Evolutionary conservation across 768 basidiomycete species (phyloP).

Genomic region (Tremella mesenterica): DNA sequence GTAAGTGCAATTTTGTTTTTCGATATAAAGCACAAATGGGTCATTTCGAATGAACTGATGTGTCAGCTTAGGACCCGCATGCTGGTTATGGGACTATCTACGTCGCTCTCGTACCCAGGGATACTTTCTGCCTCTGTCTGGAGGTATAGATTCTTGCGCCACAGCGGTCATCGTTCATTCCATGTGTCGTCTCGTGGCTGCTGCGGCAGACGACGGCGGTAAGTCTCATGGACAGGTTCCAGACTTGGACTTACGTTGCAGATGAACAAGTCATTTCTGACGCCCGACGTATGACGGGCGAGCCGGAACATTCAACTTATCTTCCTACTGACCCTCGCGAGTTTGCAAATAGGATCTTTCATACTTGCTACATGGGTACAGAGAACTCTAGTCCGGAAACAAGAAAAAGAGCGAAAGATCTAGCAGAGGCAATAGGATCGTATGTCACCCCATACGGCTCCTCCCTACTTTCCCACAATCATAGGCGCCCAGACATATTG

Average conservation of each 20-base stretch:
- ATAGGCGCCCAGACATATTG: neutral
- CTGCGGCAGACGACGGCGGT: conserved; percentile 69
- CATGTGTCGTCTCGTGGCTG: conserved; percentile 84
- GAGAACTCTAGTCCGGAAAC: conserved; percentile 89
- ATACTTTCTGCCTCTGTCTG: conserved; percentile 89
- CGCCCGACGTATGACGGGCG: conserved; percentile 79
- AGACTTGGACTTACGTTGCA: conserved; percentile 36
- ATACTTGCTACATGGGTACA: conserved; percentile 99
- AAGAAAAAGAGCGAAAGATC: conserved; percentile 69
- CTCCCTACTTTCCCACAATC: too few species aligned
- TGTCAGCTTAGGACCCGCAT: conserved; percentile 85
- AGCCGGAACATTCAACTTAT: conserved; percentile 70
- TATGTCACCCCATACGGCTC: conserved; percentile 36
- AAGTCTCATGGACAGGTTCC: conserved; percentile 28
- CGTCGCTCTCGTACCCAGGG: conserved; percentile 86
- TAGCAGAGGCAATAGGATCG: conserved; percentile 85
- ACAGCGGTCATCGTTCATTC: conserved; percentile 92
- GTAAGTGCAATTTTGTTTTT: conserved; percentile 56
- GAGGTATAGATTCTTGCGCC: conserved; percentile 95
- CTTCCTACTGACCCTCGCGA: conserved; percentile 79
- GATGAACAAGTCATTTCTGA: conserved; percentile 81
- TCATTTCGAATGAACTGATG: neutral
- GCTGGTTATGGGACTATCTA: conserved; percentile 99
- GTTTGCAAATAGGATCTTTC: conserved; percentile 78
- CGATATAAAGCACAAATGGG: neutral